Conservation (phyloP, 768 basidiomycete genomes). For the Lentinula sp. region DNA sequence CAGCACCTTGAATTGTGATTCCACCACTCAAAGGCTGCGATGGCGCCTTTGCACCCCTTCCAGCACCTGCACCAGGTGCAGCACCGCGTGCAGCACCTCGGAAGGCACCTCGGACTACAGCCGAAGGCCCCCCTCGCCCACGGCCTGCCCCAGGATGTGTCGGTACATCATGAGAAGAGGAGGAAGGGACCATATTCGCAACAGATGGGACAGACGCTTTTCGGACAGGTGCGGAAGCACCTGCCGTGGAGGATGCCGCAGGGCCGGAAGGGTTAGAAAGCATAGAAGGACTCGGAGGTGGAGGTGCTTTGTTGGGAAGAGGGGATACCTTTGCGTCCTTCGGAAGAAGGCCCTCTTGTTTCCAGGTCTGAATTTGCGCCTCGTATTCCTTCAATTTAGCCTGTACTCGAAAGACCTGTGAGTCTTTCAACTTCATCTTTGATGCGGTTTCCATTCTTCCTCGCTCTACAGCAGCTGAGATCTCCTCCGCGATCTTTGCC, state of each 20-base stretch:
- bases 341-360: conserved; percentile 42
- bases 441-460: conserved; percentile 59
- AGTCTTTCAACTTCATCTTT: conserved; percentile 67
- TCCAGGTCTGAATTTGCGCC: conserved; percentile 52
- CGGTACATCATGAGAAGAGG: conserved; percentile 7
- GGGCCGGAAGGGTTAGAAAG: conserved; percentile 16
- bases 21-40: conserved; percentile 7
- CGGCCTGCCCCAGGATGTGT: conserved; percentile 13
- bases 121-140: conserved; percentile 19
- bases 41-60: conserved; percentile 19
- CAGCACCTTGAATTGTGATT: conserved; percentile 7
- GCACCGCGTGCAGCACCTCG: conserved; percentile 16
- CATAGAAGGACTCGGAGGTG: conserved; percentile 19
- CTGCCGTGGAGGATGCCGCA: conserved; percentile 14
- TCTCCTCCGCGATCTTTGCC: conserved; percentile 46
- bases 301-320: conserved; percentile 21
- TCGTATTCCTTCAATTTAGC: conserved; percentile 65
- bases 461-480: conserved; percentile 59
- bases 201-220: conserved; percentile 21
- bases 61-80: conserved; percentile 30
- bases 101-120: conserved; percentile 26
- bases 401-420: conserved; percentile 57
- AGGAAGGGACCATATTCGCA: conserved; percentile 16
- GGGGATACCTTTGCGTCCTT: conserved; percentile 18
- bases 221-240: conserved; percentile 19